Percentiles rank a stretch among this genome's conserved stretches.
phyloP scores from a whole-genome alignment of 257 asterid species.

The Solanum ossicruentum region DNA sequence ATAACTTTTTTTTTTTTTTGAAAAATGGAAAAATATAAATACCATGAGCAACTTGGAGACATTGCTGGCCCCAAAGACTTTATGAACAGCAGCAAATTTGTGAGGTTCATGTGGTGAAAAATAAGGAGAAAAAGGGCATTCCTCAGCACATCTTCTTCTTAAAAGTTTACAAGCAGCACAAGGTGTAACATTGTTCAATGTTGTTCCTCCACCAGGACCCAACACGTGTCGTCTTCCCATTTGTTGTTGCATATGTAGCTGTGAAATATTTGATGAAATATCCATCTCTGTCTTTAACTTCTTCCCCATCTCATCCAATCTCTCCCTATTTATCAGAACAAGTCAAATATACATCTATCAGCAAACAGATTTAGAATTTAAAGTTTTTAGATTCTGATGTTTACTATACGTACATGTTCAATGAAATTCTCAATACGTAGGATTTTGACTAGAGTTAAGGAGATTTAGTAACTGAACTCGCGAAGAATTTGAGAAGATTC shows the following conservation, averaged over 20 bases:
- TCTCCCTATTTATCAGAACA: conserved; percentile 29
- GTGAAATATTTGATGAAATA: conserved; percentile 15
- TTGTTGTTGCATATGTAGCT: background rate
- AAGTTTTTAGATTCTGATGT: background rate
- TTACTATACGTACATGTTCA: background rate
- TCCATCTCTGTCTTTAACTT: conserved; percentile 44
- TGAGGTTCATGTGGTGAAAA: conserved; percentile 88
- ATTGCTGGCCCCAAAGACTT: conserved; percentile 89
- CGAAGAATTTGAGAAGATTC: background rate
- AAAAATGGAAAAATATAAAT: background rate
- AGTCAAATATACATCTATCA: background rate
- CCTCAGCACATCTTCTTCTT: conserved; percentile 84
- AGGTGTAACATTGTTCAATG: conserved; percentile 66
- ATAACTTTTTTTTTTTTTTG: background rate
- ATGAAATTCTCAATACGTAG: background rate
- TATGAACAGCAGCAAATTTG: conserved; percentile 91
- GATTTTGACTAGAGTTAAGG: background rate
- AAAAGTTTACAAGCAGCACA: conserved; percentile 92
- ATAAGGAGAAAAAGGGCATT: conserved; percentile 85
- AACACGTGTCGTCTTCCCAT: conserved; percentile 56
- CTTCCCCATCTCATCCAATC: conserved; percentile 60
- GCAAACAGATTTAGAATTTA: background rate
- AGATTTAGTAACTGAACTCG: background rate
- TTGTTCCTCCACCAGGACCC: conserved; percentile 26
- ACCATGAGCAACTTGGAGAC: conserved; percentile 96